A percentile compares a stretch with the other conserved stretches of the same genome.
phyloP scores from a whole-genome alignment of 306 rosid genomes.

The Acacia melanoxylon region DNA sequence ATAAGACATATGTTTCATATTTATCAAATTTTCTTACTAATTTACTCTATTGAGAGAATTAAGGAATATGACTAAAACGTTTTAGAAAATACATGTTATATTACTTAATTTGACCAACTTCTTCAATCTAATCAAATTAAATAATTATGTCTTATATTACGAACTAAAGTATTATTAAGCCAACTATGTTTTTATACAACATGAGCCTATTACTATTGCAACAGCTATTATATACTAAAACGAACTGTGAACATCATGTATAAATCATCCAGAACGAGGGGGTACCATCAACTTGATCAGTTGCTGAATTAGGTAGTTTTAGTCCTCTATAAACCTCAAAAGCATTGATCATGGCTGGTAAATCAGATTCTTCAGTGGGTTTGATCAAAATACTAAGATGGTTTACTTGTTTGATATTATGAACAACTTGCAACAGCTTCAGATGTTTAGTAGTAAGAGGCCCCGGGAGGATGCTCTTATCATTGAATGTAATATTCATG shows the following conservation, averaged over 20 bases:
- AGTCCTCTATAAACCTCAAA: background rate
- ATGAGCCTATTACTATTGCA: too few species aligned
- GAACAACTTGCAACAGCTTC: constrained; percentile 8
- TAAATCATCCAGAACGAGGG: too few species aligned
- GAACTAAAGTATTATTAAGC: background rate
- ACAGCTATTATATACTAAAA: background rate
- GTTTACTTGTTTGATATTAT: background rate
- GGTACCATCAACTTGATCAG: background rate
- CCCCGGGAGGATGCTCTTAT: background rate
- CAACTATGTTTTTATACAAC: background rate
- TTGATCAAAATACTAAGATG: background rate
- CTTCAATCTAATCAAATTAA: too few species aligned
- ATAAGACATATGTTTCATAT: too few species aligned
- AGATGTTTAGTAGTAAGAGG: constrained; percentile 38
- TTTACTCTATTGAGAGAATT: too few species aligned
- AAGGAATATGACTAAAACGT: too few species aligned
- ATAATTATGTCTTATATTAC: too few species aligned
- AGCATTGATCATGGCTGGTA: background rate
- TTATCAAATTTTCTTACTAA: too few species aligned
- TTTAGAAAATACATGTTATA: too few species aligned
- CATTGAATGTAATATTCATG: constrained; percentile 33
- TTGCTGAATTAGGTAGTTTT: background rate
- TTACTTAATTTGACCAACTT: too few species aligned
- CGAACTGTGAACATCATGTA: background rate
- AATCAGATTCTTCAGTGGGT: background rate